Evolutionary conservation across 2,329 filamentous ascomycete genomes (phyloP).

Genomic region (Ophiostoma perfectum): DNA sequence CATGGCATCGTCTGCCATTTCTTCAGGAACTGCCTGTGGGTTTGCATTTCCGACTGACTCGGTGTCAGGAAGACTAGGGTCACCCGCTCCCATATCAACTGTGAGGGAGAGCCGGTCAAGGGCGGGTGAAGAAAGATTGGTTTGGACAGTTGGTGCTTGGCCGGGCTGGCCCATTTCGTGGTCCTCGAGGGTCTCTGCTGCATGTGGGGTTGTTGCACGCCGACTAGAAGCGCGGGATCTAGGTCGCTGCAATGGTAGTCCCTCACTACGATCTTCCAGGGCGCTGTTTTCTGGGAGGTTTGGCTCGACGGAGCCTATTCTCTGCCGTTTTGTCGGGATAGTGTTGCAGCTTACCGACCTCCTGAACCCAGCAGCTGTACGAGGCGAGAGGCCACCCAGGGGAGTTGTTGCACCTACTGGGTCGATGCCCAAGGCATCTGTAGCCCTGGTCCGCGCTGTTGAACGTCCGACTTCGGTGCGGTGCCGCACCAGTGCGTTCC

Average conservation of each 20-base stretch:
- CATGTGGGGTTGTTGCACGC: background rate
- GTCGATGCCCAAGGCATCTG: background rate
- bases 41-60: background rate
- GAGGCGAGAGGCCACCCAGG: slow-evolving; percentile 33
- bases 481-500: slow-evolving; percentile 34
- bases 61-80: background rate
- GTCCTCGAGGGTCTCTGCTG: background rate
- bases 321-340: slow-evolving; percentile 53
- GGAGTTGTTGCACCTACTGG: background rate
- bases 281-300: too few relatives aligned
- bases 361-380: slow-evolving; percentile 39
- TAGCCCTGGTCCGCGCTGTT: background rate
- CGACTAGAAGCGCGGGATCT: background rate
- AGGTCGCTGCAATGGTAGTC: background rate
- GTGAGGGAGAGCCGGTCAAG: background rate
- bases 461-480: slow-evolving; percentile 16
- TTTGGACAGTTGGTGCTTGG: background rate
- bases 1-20: slow-evolving; percentile 22
- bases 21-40: background rate
- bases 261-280: too few relatives aligned
- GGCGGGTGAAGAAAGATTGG: background rate
- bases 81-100: background rate
- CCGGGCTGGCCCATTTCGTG: too few relatives aligned
- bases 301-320: slow-evolving; percentile 5
- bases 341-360: slow-evolving; percentile 63